Base-by-base conservation (phyloP, 345 rosid genomes). In the Tarenaya hassleriana region DNA sequence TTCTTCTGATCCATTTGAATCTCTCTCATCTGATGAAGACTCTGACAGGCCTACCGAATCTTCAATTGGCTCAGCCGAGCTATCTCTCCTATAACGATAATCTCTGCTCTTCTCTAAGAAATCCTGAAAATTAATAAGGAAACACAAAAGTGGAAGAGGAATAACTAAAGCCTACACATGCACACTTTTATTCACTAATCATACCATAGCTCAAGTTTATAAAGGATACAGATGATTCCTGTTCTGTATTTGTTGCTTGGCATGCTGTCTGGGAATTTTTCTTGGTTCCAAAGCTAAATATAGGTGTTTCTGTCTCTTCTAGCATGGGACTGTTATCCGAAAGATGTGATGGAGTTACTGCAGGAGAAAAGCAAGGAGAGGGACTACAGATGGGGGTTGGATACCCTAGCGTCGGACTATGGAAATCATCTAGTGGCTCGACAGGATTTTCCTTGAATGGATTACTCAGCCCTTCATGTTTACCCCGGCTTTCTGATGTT, bases 351-450 rank as follows among this genome's bases (percentile, higher is more conserved):
- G 46, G 74, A 17, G 65, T 71, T 55, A 69, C 62, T 70, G 73
- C 73, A 14, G 77, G 83, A 43, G 67, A 62, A 59, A 70, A 54
- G 66, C 70, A 60, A 12, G 63, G 74, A 17, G 73, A 73, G 57
- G 75, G 66, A 39, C 68, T 80, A n/a, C 32, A 55, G 31, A 41
- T 55, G 34, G 85, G 85, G 16, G 72, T 68, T 67, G 44, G 58
- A 48, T 70, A 59, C 52, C 72, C 76, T 54, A 83, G 71, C 16
- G 92, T 78, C 62, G 88, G 97, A 74, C 94, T 81, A 53, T 50
- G 74, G 44, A 68, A 63, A 58, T 63, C 77, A 50, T 70, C 60
- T 52, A 63, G 72, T 46, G 61, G 73, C 41, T 74, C 71, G 12
- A 49, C 24, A 39, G 58, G 38, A 55, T 71, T 67, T 52, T 67